Base-by-base conservation (phyloP, 2,329 filamentous ascomycete species). In the Claviceps sp. region DNA sequence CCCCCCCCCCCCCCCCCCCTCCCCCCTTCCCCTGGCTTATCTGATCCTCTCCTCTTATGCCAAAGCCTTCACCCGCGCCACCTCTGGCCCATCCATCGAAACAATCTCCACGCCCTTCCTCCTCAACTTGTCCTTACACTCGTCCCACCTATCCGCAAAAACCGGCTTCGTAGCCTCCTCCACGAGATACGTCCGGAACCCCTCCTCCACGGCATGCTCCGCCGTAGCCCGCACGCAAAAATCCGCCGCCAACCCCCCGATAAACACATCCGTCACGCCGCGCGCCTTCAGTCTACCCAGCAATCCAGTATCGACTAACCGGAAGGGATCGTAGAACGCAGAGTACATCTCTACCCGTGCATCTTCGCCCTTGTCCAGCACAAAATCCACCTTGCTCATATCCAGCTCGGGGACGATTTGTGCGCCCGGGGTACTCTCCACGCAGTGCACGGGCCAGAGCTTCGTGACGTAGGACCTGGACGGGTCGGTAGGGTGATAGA, bases 391-490 rank as follows among this genome's bases (percentile, higher is more conserved):
- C 16, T 72, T 74, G 7, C 62, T 60, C 14, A 63, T 53, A 48
- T 88, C 71, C 1, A 97, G 74, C 62, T 89, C 88, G 0, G 83
- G 77, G 6, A 93, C 74, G 22, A 97, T 72, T 48, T 80, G 76
- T 0, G 86, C 82, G 11, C 93, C 93, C 1, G 72, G 66, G 0
- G 86, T 87, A 45, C 73, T 73, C 61, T 88, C 83, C 8, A 97
- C 77, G 69, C 93, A 97, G 71, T 98, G 93, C 22, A 80, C 79
- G 0, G 93, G 93, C 93, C 93, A 98, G 9, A 98, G 76, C 40
- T 80, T 75, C 51, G 83, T 83, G 42, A 71, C 66, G 69, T 88
- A 83, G 23, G 70, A 75, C 63, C 86, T 80, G 8, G 71, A 60
- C 4, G 78, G 65, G 66, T 87, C 80, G 56, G 68, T 58, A 1